Evolutionary conservation across 2,329 filamentous ascomycete species (phyloP), one percentile per base, ranked within the genome.

Genomic region (Colletotrichum spinosum): DNA sequence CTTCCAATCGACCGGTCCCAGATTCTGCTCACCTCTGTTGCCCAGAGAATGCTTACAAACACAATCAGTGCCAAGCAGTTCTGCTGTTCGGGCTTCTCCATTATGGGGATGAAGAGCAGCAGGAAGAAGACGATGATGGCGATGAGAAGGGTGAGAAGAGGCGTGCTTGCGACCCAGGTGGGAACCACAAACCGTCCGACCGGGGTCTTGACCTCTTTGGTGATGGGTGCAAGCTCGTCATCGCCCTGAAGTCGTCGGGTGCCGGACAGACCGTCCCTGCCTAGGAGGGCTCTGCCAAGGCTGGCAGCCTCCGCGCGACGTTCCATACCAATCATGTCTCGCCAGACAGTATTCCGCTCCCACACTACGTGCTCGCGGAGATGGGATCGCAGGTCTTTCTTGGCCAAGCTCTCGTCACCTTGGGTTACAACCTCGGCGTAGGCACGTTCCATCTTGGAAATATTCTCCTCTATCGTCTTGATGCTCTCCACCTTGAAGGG

Each of bases 271-370:
- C 87, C 86, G 39, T 91, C 91, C 34, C 88, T 86, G 5, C 94
- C 94, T 2, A 98, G 86, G 59, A 98, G 84, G 1, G 93, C 92
- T 69, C 92, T 89, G 25, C 96, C 96, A 69, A 99, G 86, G 71
- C 95, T 96, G 8, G 95, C 95, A 8, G 96, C 97, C 79, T 98
- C 95, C 1, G 93, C 93, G 75, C 97, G 94, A 25, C 96, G 87
- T 81, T 99, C 97, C 71, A 99, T 95, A 57, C 95, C 96, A 75
- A 99, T 99, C 88, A 99, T 96, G 72, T 99, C 96, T 79, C 97
- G 86, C 96, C 96, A 99, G 15, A 99, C 96, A 0, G 96, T 99
- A 75, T 99, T 99, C 62, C 96, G 88, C 77, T 99, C 97, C 97
- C 96, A 99, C 0, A 98, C 95, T 17, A 99, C 94, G 77, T 99